Conservation (phyloP, 2,329 filamentous ascomycete genomes). For the Penicillium palitans region DNA sequence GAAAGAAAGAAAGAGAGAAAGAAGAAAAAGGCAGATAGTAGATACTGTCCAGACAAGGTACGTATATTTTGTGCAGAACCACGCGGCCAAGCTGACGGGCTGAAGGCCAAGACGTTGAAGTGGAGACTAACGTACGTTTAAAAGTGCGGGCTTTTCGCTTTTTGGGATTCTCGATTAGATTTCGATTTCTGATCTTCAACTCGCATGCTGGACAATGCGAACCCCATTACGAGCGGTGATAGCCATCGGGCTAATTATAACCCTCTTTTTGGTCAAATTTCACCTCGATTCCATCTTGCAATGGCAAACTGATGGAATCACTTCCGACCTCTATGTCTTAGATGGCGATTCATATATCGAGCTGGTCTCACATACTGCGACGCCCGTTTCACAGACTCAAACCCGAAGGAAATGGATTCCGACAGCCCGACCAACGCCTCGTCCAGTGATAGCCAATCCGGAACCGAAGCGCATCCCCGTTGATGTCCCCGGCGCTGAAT, state of each 20-base stretch:
- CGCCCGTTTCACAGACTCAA: background rate
- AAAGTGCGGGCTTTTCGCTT: constrained; percentile 4
- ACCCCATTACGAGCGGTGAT: constrained; percentile 18
- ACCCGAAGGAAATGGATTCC: constrained; percentile 10
- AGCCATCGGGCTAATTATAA: constrained; percentile 18
- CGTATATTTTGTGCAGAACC: background rate
- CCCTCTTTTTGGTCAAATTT: constrained; percentile 21
- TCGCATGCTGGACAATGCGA: constrained; percentile 17
- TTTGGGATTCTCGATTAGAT: background rate
- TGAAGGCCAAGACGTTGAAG: constrained; percentile 5
- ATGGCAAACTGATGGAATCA: constrained; percentile 9
- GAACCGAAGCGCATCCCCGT: constrained; percentile 19
- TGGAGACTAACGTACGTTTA: constrained; percentile 1
- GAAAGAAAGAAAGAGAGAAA: background rate
- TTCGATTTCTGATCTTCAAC: background rate
- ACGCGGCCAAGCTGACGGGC: constrained; percentile 6
- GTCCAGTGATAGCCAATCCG: constrained; percentile 1
- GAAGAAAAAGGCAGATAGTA: background rate
- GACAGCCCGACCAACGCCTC: constrained; percentile 11
- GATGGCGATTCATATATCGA: constrained; percentile 19
- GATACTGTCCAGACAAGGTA: background rate
- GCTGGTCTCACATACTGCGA: constrained; percentile 20
- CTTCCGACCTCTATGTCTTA: background rate
- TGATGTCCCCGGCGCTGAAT: constrained; percentile 16
- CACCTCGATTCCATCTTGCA: constrained; percentile 21